Evolutionary conservation across 1,284 basidiomycete genomes (phyloP).

Genomic region (Ustilago bromivora): DNA sequence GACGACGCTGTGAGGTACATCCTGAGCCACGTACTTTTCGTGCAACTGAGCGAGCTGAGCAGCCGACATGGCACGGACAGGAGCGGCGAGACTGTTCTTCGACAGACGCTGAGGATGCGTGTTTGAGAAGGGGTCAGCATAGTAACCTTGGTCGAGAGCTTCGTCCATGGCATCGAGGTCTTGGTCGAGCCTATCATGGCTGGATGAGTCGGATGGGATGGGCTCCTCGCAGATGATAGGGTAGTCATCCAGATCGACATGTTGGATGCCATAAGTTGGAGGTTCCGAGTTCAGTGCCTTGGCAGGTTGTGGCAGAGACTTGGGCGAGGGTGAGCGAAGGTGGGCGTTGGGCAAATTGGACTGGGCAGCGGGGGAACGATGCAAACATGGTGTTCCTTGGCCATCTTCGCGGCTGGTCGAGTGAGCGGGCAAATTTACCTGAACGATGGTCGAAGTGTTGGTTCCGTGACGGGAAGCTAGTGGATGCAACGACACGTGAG

Average conservation of each 20-base stretch:
- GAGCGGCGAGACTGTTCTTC: conserved; percentile 34
- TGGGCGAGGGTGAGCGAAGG: conserved; percentile 38
- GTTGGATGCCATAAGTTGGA: conserved; percentile 46
- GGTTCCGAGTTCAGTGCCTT: conserved; percentile 12
- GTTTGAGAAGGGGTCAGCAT: neutral
- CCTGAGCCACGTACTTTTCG: conserved; percentile 50
- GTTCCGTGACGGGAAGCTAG: conserved; percentile 56
- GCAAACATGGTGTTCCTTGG: conserved; percentile 27
- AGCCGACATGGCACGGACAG: conserved; percentile 61
- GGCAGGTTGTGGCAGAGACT: conserved; percentile 20
- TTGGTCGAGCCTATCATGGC: conserved; percentile 23
- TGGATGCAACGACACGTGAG: conserved; percentile 60
- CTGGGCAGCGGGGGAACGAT: conserved; percentile 18
- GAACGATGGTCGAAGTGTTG: conserved; percentile 50
- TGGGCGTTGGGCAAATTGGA: conserved; percentile 12
- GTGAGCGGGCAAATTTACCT: conserved; percentile 36
- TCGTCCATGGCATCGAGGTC: conserved; percentile 18
- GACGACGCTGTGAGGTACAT: conserved; percentile 63
- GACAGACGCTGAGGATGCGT: conserved; percentile 9
- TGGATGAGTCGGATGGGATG: conserved; percentile 20
- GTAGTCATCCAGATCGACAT: conserved; percentile 55
- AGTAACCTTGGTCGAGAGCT: neutral
- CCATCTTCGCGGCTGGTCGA: conserved; percentile 21
- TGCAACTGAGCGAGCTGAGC: conserved; percentile 58
- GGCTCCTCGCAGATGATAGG: conserved; percentile 48